These are phyloP conservation scores for Alternaria sp. DNA, from an alignment of 2,329 filamentous ascomycete species.

Conservation along the genomic window DNA sequence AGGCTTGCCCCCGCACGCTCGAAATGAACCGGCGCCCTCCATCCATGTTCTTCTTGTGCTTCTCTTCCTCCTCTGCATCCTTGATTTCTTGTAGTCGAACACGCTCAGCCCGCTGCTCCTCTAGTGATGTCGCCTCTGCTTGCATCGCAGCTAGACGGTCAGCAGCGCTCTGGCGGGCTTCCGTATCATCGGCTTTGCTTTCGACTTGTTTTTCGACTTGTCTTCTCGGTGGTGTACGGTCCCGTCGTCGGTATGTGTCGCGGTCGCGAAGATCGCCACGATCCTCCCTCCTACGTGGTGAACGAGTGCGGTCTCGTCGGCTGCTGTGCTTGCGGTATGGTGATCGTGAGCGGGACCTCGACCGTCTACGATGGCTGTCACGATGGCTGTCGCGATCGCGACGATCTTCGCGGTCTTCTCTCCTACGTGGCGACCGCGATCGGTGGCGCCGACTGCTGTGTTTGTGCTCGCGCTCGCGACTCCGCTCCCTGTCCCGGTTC, in stretches of 20 bases:
- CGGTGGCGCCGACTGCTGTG: constrained; percentile 41
- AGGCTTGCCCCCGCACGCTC: constrained; percentile 28
- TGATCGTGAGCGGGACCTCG: constrained; percentile 23
- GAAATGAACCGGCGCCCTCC: constrained; percentile 35
- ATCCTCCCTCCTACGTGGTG: constrained; percentile 27
- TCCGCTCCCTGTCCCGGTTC: constrained; percentile 43
- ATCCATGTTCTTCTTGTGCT: constrained; percentile 31
- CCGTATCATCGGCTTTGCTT: constrained; percentile 5
- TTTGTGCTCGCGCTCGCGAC: constrained; percentile 23
- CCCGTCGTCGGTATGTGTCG: constrained; percentile 27
- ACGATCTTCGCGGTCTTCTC: constrained; percentile 27
- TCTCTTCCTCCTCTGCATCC: constrained; percentile 43
- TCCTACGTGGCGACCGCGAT: constrained; percentile 45
- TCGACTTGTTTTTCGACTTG: background rate
- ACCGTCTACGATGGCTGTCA: constrained; percentile 28
- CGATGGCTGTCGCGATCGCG: constrained; percentile 25
- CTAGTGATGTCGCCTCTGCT: constrained; percentile 39
- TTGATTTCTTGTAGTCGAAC: constrained; percentile 39
- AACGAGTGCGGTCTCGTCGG: constrained; percentile 20
- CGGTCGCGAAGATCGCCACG: constrained; percentile 22
- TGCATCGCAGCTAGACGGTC: constrained; percentile 46
- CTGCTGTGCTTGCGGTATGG: constrained; percentile 12
- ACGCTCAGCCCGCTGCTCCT: constrained; percentile 42
- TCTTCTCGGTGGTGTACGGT: constrained; percentile 23
- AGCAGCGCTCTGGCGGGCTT: constrained; percentile 26